Conservation (phyloP, 202 grass and related monocot genomes). For the Saccharum hybrid region DNA sequence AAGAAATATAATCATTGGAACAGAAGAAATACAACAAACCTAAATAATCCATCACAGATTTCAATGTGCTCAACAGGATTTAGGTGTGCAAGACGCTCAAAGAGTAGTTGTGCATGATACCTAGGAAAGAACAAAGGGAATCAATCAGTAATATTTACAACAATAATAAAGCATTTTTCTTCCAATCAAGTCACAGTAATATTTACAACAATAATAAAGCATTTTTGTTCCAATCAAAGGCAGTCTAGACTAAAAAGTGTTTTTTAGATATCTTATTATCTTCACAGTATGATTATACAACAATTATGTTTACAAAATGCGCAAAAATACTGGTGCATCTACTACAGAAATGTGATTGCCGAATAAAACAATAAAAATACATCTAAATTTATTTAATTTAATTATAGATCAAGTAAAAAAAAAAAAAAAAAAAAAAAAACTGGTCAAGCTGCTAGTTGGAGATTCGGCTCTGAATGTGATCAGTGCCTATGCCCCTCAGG, state of each 20-base stretch:
- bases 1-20: conserved; percentile 27
- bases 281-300: neutral
- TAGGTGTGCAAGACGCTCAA: conserved; percentile 78
- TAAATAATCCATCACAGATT: conserved; percentile 88
- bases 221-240: neutral
- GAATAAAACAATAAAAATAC: conserved; percentile 22
- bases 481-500: too few species aligned
- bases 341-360: conserved; percentile 28
- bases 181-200: neutral
- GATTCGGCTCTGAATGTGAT: too few species aligned
- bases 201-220: neutral
- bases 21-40: conserved; percentile 58
- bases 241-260: neutral
- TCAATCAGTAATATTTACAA: conserved; percentile 24
- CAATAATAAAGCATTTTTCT: neutral
- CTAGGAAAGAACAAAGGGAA: conserved; percentile 50
- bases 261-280: conserved; percentile 19
- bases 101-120: conserved; percentile 85
- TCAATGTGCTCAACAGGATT: conserved; percentile 91
- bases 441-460: too few species aligned
- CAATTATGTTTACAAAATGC: conserved; percentile 16
- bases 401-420: conserved; percentile 40
- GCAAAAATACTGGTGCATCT: conserved; percentile 18
- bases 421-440: too few species aligned
- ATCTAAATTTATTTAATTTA: neutral